A percentile compares a stretch with the other conserved stretches of the same genome.
Evolutionary conservation across 495 filamentous ascomycete species (phyloP).

Genomic region (Hamigera avellanea): DNA sequence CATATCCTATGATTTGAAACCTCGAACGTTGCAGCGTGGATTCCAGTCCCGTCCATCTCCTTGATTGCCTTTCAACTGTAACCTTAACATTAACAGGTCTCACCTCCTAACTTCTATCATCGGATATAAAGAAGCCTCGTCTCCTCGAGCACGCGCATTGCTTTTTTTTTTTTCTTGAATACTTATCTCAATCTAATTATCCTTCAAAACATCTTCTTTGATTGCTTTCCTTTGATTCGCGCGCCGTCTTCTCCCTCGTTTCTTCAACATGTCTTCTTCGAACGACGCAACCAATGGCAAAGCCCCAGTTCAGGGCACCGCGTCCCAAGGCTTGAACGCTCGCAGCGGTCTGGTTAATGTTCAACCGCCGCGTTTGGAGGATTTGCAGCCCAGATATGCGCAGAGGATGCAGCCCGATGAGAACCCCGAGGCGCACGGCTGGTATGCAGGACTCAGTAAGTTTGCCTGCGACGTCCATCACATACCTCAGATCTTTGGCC

Average conservation of each 20-base stretch:
- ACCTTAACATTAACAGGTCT: too few species aligned
- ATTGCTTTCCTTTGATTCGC: too few species aligned
- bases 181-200: too few species aligned
- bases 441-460: conserved; percentile 85
- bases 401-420: conserved; percentile 56
- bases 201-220: too few species aligned
- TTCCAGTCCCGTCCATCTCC: too few species aligned
- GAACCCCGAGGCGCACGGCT: conserved; percentile 65
- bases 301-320: conserved; percentile 19
- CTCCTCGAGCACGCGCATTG: too few species aligned
- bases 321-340: conserved; percentile 7
- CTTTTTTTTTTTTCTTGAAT: too few species aligned
- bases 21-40: too few species aligned
- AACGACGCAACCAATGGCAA: conserved; percentile 26
- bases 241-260: neutral
- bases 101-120: too few species aligned
- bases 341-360: conserved; percentile 52
- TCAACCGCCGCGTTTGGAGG: conserved; percentile 67
- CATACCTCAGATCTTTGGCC: neutral
- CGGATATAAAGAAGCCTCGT: too few species aligned
- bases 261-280: conserved; percentile 13
- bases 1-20: too few species aligned
- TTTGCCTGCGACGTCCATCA: conserved; percentile 3
- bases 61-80: too few species aligned
- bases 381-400: conserved; percentile 86